Base-by-base conservation (phyloP, 2,329 filamentous ascomycete species). In the Claviceps quebecensis region DNA sequence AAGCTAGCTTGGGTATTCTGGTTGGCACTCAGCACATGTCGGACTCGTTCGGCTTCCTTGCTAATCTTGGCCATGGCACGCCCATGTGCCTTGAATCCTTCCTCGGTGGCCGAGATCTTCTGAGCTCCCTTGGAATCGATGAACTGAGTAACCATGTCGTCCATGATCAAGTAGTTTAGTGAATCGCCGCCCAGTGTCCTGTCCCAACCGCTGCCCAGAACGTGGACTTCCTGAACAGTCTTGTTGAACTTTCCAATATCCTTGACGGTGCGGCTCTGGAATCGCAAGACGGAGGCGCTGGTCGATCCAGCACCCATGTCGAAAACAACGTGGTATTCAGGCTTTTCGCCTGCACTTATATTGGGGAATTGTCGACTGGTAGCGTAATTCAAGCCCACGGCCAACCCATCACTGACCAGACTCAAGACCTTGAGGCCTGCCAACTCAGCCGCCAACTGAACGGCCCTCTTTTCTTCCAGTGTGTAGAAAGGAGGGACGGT, bases 251-350 rank as follows among this genome's bases (percentile, higher is more conserved):
- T 89, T 57, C 89, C 90, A 51, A 91, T 71, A 60, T 96, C 91
- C 75, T 97, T 98, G 56, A 97, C 84, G 1, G 78, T 83, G 59
- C 84, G 83, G 64, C 86, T 86, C 67, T 96, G 90, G 70, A 98
- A 95, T 61, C 83, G 85, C 64, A 98, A 70, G 49, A 98, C 73
- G 6, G 89, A 93, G 4, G 91, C 91, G 60, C 88, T 95, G 36
- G 91, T 86, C 45, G 88, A 96, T 4, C 93, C 93, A 58, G 93
- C 90, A 58, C 93, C 93, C 90, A 98, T 97, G 65, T 98, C 93
- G 63, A 93, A 98, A 34, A 98, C 81, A 65, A 98, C 71, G 69
- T 98, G 88, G 60, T 90, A 80, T 68, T 98, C 93, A 0, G 93
- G 84, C 71, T 89, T 89, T 57, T 79, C 84, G 51, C 87, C 88